Conservation (phyloP, 768 basidiomycete species). For the Psilocybe azurescens region DNA sequence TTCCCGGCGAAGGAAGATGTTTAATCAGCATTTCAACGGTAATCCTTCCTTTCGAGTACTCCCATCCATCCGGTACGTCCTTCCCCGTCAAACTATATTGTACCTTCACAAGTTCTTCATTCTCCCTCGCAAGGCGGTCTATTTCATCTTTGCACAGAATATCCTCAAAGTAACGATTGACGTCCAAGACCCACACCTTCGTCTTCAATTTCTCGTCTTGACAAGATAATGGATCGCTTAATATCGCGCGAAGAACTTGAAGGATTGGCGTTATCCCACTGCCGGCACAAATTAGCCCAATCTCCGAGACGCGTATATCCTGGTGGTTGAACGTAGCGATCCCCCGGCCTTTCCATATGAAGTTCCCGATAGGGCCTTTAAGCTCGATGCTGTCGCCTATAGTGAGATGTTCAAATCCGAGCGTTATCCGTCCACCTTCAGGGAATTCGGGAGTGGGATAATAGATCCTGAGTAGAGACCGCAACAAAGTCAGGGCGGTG, state of each 20-base stretch:
- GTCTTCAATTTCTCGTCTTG: conserved; percentile 35
- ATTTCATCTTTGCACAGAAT: conserved; percentile 58
- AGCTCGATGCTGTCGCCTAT: conserved; percentile 57
- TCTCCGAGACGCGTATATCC: conserved; percentile 36
- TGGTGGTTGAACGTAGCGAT: conserved; percentile 40
- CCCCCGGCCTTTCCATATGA: conserved; percentile 53
- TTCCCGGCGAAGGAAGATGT: conserved; percentile 45
- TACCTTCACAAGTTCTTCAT: conserved; percentile 39
- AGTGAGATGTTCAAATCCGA: conserved; percentile 46
- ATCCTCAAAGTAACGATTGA: conserved; percentile 52
- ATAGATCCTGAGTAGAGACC: conserved; percentile 41
- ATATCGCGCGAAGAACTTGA: conserved; percentile 55
- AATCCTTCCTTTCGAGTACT: conserved; percentile 46
- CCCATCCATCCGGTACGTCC: conserved; percentile 41
- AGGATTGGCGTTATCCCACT: conserved; percentile 66
- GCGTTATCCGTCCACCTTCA: conserved; percentile 58
- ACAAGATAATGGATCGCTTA: conserved; percentile 34
- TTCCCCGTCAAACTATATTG: conserved; percentile 49
- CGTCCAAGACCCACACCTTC: conserved; percentile 51
- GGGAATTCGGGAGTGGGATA: conserved; percentile 40
- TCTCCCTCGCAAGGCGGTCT: conserved; percentile 36
- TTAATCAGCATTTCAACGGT: conserved; percentile 38
- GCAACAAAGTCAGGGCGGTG: not conserved
- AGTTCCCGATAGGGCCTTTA: conserved; percentile 65
- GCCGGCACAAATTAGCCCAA: conserved; percentile 64